phyloP scores from a whole-genome alignment of 2,329 filamentous ascomycete genomes.

The Sarocladium oryzae region DNA sequence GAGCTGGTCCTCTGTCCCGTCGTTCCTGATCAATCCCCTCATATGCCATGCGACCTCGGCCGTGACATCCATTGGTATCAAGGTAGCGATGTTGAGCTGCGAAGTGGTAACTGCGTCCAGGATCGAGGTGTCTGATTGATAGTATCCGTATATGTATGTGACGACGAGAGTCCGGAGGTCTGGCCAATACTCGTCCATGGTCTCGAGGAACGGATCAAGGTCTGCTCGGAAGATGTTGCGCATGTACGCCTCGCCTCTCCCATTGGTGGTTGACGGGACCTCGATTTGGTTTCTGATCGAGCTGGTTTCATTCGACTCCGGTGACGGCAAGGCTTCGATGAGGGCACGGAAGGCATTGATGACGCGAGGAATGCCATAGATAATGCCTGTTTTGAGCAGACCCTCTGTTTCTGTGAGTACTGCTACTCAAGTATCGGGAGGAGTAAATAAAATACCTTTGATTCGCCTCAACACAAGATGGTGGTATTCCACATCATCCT shows the following conservation, averaged over 20 bases:
- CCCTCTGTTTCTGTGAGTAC: slow-evolving; percentile 12
- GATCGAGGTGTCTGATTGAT: slow-evolving; percentile 19
- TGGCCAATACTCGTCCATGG: slow-evolving; percentile 20
- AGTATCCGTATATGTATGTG: slow-evolving; percentile 20
- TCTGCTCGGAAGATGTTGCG: slow-evolving; percentile 21
- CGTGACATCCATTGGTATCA: slow-evolving; percentile 20
- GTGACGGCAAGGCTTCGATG: slow-evolving; percentile 14
- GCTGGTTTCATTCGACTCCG: slow-evolving; percentile 16
- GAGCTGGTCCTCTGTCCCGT: slow-evolving; percentile 15
- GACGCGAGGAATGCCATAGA: slow-evolving; percentile 20
- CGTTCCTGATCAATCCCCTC: slow-evolving; percentile 19
- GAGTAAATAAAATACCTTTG: slow-evolving; percentile 6
- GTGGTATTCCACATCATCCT: slow-evolving; percentile 12
- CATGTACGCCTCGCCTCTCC: slow-evolving; percentile 18
- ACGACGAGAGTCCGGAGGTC: slow-evolving; percentile 19
- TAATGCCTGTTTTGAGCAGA: slow-evolving; percentile 20
- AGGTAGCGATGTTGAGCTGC: slow-evolving; percentile 18
- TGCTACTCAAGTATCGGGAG: not conserved
- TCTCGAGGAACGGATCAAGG: slow-evolving; percentile 18
- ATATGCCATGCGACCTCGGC: slow-evolving; percentile 22
- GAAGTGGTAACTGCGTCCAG: slow-evolving; percentile 17
- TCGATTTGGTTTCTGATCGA: slow-evolving; percentile 15
- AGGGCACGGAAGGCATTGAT: slow-evolving; percentile 20
- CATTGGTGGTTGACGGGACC: slow-evolving; percentile 13
- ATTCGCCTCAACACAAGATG: slow-evolving; percentile 12